phyloP scores from a whole-genome alignment of 2,329 filamentous ascomycete species.

The Verticillium isaacii region DNA sequence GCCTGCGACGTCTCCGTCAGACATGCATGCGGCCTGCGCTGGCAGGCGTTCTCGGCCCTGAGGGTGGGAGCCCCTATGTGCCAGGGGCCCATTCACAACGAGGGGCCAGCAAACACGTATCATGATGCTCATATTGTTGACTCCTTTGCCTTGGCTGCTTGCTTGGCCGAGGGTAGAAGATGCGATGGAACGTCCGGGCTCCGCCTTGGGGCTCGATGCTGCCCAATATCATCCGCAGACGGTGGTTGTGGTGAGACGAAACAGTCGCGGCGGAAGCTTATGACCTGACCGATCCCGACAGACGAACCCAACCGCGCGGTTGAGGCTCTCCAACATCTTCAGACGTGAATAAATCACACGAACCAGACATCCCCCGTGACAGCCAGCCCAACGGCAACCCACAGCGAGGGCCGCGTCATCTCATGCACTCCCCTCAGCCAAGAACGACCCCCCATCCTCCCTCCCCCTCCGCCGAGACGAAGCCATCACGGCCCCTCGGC shows the following conservation, averaged over 20 bases:
- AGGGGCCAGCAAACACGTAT: not conserved
- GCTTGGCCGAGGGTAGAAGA: not conserved
- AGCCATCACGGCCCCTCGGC: not conserved
- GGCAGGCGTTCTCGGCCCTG: not conserved
- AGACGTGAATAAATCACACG: not conserved
- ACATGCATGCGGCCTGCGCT: not conserved
- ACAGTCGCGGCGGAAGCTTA: no score
- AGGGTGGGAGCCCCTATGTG: no score
- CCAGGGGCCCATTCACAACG: not conserved
- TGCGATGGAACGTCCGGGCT: not conserved
- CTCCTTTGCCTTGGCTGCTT: not conserved
- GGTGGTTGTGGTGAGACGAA: no score
- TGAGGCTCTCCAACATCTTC: not conserved
- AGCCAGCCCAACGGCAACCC: not conserved
- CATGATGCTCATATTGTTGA: not conserved
- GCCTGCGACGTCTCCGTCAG: not conserved
- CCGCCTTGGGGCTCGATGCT: not conserved
- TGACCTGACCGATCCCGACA: not conserved
- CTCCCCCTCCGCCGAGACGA: not conserved
- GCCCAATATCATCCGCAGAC: no score
- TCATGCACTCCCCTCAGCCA: slow-evolving; percentile 1
- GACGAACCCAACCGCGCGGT: not conserved
- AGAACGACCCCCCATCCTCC: not conserved
- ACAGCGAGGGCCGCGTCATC: slow-evolving; percentile 1
- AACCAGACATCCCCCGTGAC: not conserved